Percentiles rank a stretch among this genome's conserved stretches.
Conservation (phyloP, 2,329 filamentous ascomycete genomes). For the Fusarium acutatum region DNA sequence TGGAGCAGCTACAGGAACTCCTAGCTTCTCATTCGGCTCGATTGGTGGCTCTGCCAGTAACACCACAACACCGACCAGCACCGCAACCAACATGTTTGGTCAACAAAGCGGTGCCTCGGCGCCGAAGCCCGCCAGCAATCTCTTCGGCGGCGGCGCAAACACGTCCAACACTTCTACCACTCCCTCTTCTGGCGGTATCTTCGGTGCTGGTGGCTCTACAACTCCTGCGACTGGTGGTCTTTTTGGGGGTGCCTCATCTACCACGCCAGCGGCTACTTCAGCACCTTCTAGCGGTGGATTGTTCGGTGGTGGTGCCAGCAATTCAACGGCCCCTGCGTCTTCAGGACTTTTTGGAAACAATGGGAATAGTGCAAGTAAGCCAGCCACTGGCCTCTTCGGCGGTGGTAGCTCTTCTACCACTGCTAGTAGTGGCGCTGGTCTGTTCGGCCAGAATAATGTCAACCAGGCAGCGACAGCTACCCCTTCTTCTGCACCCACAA, state of each 20-base stretch:
- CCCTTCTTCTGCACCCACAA: conserved; percentile 40
- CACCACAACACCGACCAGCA: conserved; percentile 42
- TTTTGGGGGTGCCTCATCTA: conserved; percentile 37
- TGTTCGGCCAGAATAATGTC: conserved; percentile 43
- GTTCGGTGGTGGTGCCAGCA: conserved; percentile 37
- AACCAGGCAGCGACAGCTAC: conserved; percentile 33
- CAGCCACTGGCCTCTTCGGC: conserved; percentile 41
- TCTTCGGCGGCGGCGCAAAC: conserved; percentile 38
- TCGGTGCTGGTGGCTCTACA: conserved; percentile 41
- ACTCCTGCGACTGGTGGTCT: conserved; percentile 32
- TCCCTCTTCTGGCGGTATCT: conserved; percentile 30
- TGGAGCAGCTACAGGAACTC: conserved; percentile 45
- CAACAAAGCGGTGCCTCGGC: conserved; percentile 41
- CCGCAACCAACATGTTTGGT: conserved; percentile 44
- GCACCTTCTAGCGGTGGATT: conserved; percentile 34
- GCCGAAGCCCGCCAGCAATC: conserved; percentile 40
- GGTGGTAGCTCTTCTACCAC: conserved; percentile 41
- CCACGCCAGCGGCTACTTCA: conserved; percentile 41
- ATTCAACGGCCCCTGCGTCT: conserved; percentile 42
- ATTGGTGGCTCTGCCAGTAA: conserved; percentile 37
- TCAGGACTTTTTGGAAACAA: conserved; percentile 46
- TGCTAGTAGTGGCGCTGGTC: conserved; percentile 11
- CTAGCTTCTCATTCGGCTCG: conserved; percentile 55
- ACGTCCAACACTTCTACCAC: conserved; percentile 33
- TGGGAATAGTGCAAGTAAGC: conserved; percentile 30